These are phyloP conservation scores for Fusarium haematococcum DNA, from an alignment of 2,329 filamentous ascomycete genomes.

Conservation along the genomic window DNA sequence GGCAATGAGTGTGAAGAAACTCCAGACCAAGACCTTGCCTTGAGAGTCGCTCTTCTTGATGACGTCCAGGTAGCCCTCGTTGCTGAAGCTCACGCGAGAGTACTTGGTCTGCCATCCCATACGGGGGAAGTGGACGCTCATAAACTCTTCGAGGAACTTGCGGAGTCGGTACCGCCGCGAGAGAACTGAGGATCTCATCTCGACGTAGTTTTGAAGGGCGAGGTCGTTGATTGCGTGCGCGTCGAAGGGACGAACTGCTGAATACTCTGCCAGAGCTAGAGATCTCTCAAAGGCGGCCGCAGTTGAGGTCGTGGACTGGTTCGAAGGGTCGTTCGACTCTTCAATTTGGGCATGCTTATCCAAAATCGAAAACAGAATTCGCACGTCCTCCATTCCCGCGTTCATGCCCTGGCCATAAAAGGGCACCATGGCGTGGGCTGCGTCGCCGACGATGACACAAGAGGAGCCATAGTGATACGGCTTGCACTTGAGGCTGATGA, in stretches of 20 bases:
- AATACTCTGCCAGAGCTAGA: slow-evolving; percentile 81
- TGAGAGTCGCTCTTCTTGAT: slow-evolving; percentile 77
- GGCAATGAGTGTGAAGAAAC: slow-evolving; percentile 53
- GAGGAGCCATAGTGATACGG: slow-evolving; percentile 85
- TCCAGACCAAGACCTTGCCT: slow-evolving; percentile 67
- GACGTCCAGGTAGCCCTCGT: slow-evolving; percentile 90
- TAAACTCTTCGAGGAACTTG: slow-evolving; percentile 86
- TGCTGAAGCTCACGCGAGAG: slow-evolving; percentile 90
- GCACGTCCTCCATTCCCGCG: slow-evolving; percentile 92
- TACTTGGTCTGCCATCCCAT: slow-evolving; percentile 95
- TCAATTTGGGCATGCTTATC: slow-evolving; percentile 71
- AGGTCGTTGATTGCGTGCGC: slow-evolving; percentile 93
- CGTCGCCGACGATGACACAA: slow-evolving; percentile 90
- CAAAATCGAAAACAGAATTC: slow-evolving; percentile 84
- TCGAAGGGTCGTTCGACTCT: slow-evolving; percentile 57
- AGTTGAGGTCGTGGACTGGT: slow-evolving; percentile 48
- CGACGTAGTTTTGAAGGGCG: slow-evolving; percentile 89
- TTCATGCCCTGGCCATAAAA: slow-evolving; percentile 99
- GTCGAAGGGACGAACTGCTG: slow-evolving; percentile 77
- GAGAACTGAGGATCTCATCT: slow-evolving; percentile 91
- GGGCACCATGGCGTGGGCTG: slow-evolving; percentile 96
- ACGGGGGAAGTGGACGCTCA: slow-evolving; percentile 80
- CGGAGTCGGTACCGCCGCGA: slow-evolving; percentile 81
- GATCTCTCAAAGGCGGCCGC: slow-evolving; percentile 67
- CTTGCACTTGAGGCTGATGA: slow-evolving; percentile 92